These are phyloP conservation scores for Metschnikowia reukaufii DNA, from an alignment of 805 yeast species.

Conservation along the genomic window DNA sequence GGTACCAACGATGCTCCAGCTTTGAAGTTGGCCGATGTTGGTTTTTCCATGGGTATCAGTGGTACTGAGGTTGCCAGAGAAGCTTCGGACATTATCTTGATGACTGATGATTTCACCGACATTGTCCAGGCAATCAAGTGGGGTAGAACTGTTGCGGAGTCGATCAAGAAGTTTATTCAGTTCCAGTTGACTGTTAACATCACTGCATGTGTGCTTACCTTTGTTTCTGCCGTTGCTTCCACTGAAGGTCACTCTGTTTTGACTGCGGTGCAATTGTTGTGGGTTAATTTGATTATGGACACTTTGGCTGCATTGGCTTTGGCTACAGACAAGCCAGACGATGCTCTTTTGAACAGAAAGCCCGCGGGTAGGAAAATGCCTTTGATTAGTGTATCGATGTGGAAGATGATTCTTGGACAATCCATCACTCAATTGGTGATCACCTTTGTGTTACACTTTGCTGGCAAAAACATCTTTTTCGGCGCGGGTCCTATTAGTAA, in stretches of 20 bases:
- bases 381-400: constrained; percentile 86
- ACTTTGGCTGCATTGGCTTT: constrained; percentile 96
- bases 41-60: constrained; percentile 97
- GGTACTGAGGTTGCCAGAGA: constrained; percentile 99
- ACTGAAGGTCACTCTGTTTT: constrained; percentile 78
- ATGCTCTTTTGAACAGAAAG: constrained; percentile 68
- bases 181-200: constrained; percentile 95
- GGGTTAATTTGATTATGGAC: constrained; percentile 99
- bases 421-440: constrained; percentile 72
- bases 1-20: constrained; percentile 99
- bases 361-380: constrained; percentile 84
- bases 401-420: constrained; percentile 98
- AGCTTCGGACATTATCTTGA: constrained; percentile 87
- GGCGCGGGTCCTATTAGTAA: constrained; percentile 30
- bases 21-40: constrained; percentile 92
- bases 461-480: constrained; percentile 63
- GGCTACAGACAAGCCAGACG: constrained; percentile 96
- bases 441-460: constrained; percentile 80
- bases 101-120: constrained; percentile 92
- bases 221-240: constrained; percentile 88
- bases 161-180: constrained; percentile 93
- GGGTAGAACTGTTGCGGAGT: constrained; percentile 96
- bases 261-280: constrained; percentile 94
- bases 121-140: constrained; percentile 96
- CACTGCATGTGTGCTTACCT: constrained; percentile 93